A percentile compares a stretch with the other conserved stretches of the same genome.
Conservation (phyloP, 805 yeast genomes). For the Blastobotrys robertii region DNA sequence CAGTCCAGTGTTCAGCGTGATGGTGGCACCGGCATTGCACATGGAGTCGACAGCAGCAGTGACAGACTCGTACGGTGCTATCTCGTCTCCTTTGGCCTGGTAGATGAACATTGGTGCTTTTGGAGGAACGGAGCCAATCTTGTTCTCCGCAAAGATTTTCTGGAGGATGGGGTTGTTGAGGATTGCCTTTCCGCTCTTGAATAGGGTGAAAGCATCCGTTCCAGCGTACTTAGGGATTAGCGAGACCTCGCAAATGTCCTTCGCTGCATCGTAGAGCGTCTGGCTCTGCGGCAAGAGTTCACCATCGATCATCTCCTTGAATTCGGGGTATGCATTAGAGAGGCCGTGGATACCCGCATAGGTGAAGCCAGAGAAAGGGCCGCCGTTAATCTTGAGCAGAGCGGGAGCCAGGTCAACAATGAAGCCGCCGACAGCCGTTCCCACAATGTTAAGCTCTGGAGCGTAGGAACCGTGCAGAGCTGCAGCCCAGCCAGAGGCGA, state of each 20-base stretch:
- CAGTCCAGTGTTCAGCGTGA: no score
- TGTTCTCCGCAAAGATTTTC: slow-evolving; percentile 13
- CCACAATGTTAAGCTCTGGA: slow-evolving; percentile 19
- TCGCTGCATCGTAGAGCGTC: slow-evolving; percentile 11
- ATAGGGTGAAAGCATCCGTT: slow-evolving; percentile 14
- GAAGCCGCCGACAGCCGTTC: slow-evolving; percentile 23
- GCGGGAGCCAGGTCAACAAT: slow-evolving; percentile 15
- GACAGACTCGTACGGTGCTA: slow-evolving; percentile 4
- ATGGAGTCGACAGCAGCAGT: no score
- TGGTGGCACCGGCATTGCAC: no score
- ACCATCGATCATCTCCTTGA: slow-evolving; percentile 10
- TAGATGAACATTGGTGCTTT: slow-evolving; percentile 18
- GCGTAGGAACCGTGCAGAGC: slow-evolving; percentile 20
- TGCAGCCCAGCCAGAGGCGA: slow-evolving; percentile 54
- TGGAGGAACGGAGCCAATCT: slow-evolving; percentile 18
- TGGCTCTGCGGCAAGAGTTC: slow-evolving; percentile 5
- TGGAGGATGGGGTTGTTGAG: slow-evolving; percentile 8
- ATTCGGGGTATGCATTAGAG: slow-evolving; percentile 19
- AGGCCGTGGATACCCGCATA: slow-evolving; percentile 23
- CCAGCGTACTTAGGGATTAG: slow-evolving; percentile 10
- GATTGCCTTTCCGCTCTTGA: slow-evolving; percentile 12
- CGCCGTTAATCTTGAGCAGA: slow-evolving; percentile 12
- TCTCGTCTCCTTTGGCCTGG: slow-evolving; percentile 21
- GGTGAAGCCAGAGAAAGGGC: slow-evolving; percentile 19
- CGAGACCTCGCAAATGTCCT: slow-evolving; percentile 10